phyloP scores from a whole-genome alignment of 805 yeast species.

The Saccharomycopsis babjevae region DNA sequence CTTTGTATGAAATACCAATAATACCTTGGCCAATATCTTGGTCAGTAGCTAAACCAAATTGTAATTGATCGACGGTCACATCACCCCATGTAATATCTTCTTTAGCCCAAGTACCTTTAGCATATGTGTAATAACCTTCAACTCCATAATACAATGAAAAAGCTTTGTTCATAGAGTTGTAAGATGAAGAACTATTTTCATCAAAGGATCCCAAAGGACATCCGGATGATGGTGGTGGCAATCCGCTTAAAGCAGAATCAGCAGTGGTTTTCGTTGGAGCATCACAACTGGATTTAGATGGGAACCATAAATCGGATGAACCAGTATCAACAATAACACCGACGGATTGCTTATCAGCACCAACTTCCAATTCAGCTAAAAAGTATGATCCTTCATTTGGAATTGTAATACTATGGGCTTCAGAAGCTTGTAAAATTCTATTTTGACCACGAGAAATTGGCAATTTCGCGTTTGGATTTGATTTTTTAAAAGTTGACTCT shows the following conservation, averaged over 20 bases:
- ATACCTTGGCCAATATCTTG: conserved; percentile 16
- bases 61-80: conserved; percentile 5
- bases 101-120: conserved; percentile 36
- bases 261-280: neutral
- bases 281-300: conserved; percentile 12
- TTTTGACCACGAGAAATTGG: conserved; percentile 7
- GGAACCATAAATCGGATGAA: conserved; percentile 20
- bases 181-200: conserved; percentile 1
- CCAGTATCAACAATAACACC: conserved; percentile 25
- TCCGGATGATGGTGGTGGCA: conserved; percentile 9
- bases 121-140: conserved; percentile 28
- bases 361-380: conserved; percentile 19
- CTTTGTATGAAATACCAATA: conserved; percentile 9
- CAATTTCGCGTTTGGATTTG: neutral
- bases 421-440: neutral
- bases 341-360: conserved; percentile 21
- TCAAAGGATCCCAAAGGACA: conserved; percentile 14
- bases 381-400: conserved; percentile 13
- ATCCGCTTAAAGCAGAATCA: conserved; percentile 1
- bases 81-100: conserved; percentile 16
- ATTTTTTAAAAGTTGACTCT: neutral
- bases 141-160: conserved; percentile 13
- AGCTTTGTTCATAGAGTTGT: neutral
- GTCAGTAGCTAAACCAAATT: conserved; percentile 17
- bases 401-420: conserved; percentile 9